phyloP scores from a whole-genome alignment of 352 stramenopile genomes.

The Pythium chondricola region DNA sequence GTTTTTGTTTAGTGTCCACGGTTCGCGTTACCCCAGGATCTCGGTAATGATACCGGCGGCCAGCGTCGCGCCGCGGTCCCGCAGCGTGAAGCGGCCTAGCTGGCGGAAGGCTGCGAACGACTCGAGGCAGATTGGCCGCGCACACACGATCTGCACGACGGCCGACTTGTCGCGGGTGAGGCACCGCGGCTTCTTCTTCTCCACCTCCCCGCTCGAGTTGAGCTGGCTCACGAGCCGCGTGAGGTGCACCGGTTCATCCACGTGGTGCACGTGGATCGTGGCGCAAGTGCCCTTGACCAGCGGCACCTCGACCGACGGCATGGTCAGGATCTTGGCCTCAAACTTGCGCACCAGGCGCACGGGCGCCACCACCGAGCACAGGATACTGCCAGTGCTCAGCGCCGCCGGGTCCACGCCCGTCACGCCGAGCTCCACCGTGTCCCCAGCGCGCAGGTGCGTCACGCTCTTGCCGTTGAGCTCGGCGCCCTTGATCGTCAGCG shows the following conservation, averaged over 20 bases:
- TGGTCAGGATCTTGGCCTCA: conserved; percentile 88
- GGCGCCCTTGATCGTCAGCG: conserved; percentile 48
- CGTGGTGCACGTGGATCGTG: conserved; percentile 84
- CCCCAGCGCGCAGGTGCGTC: conserved; percentile 57
- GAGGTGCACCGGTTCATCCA: conserved; percentile 81
- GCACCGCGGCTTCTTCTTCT: conserved; percentile 80
- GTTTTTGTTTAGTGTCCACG: too few relatives aligned
- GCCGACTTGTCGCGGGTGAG: conserved; percentile 81
- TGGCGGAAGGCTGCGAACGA: conserved; percentile 73
- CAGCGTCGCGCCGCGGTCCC: conserved; percentile 74
- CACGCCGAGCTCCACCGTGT: conserved; percentile 77
- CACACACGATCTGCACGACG: conserved; percentile 77
- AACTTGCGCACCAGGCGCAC: conserved; percentile 70
- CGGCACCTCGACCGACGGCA: conserved; percentile 78
- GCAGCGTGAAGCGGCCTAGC: conserved; percentile 78
- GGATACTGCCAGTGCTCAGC: conserved; percentile 72
- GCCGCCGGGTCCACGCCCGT: conserved; percentile 64
- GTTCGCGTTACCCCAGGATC: conserved; percentile 69
- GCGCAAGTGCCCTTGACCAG: conserved; percentile 79
- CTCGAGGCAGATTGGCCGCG: conserved; percentile 76
- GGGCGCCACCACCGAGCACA: conserved; percentile 76
- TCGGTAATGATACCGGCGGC: conserved; percentile 83
- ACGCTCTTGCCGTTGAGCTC: conserved; percentile 67
- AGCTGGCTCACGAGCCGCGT: conserved; percentile 73
- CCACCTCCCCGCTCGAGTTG: conserved; percentile 62